A percentile compares a stretch with the other conserved stretches of the same genome.
These are phyloP conservation scores for Mycosarcoma mackinlayi DNA, from an alignment of 1,284 basidiomycete species.

Conservation along the genomic window DNA sequence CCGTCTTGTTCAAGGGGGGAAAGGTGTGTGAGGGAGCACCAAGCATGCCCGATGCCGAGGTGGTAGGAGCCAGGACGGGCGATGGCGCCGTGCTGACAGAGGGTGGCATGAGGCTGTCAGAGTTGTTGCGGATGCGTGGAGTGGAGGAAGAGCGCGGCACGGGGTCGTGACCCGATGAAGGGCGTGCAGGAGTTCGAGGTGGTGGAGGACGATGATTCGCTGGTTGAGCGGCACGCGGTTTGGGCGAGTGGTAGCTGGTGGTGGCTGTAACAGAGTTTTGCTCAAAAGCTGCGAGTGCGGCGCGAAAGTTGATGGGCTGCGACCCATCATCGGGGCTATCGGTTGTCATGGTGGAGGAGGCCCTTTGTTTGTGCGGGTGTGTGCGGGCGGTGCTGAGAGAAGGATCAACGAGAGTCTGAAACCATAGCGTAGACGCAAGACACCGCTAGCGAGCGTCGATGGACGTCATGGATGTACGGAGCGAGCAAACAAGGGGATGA, in stretches of 20 bases:
- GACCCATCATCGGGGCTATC: conserved; percentile 12
- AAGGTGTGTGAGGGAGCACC: conserved; percentile 13
- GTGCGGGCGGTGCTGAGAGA: neutral
- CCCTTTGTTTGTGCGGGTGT: too few relatives aligned
- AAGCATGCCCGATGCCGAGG: conserved; percentile 29
- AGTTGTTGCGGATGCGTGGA: conserved; percentile 24
- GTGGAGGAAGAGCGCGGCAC: conserved; percentile 31
- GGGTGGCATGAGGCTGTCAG: conserved; percentile 6
- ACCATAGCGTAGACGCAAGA: neutral
- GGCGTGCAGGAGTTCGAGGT: conserved; percentile 24
- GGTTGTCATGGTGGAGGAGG: conserved; percentile 13
- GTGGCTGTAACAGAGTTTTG: conserved; percentile 1
- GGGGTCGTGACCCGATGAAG: conserved; percentile 21
- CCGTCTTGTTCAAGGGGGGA: conserved; percentile 17
- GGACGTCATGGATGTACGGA: too few relatives aligned
- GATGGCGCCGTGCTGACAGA: conserved; percentile 14
- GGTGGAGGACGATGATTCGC: neutral
- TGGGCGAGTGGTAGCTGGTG: conserved; percentile 13
- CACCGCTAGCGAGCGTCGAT: too few relatives aligned
- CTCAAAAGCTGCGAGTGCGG: conserved; percentile 45
- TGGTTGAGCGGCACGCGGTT: conserved; percentile 7
- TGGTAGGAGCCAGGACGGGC: conserved; percentile 5
- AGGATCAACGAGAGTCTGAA: neutral
- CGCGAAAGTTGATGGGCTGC: conserved; percentile 44
- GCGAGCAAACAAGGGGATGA: neutral